phyloP scores from a whole-genome alignment of 345 rosid genomes.

The Triadica sebifera region DNA sequence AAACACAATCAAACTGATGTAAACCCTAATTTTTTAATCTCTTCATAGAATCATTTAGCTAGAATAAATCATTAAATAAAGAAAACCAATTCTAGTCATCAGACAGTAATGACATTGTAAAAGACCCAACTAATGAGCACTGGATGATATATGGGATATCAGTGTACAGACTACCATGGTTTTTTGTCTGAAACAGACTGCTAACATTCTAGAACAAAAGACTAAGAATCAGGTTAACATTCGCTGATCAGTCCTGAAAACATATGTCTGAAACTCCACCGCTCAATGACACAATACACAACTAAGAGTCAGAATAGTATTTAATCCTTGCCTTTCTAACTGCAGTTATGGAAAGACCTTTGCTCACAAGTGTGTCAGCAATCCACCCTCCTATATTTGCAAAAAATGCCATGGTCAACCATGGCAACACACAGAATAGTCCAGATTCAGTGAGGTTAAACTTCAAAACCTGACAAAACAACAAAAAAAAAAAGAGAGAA shows the following conservation, averaged over 20 bases:
- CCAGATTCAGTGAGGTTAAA: conserved; percentile 98
- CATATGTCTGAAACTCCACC: background rate
- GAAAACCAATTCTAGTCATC: background rate
- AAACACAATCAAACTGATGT: background rate
- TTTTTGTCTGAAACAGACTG: background rate
- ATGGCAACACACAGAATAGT: conserved; percentile 86
- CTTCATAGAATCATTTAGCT: background rate
- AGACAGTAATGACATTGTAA: background rate
- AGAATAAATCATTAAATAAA: background rate
- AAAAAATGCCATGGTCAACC: conserved; percentile 95
- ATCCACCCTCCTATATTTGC: conserved; percentile 98
- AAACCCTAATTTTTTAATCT: background rate
- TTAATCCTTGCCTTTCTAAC: conserved; percentile 81
- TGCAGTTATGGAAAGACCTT: conserved; percentile 80
- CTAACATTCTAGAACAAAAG: background rate
- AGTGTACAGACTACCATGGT: background rate
- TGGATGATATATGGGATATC: conserved; percentile 1
- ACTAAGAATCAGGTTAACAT: conserved; percentile 3
- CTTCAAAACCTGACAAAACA: conserved; percentile 73
- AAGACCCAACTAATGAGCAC: background rate
- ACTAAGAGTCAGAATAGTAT: background rate
- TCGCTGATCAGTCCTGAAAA: background rate
- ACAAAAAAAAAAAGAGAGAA: background rate
- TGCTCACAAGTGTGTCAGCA: conserved; percentile 93
- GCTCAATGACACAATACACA: background rate